A percentile compares a stretch with the other conserved stretches of the same genome.
phyloP scores from a whole-genome alignment of 768 basidiomycete species.

The Boletus rex-veris region DNA sequence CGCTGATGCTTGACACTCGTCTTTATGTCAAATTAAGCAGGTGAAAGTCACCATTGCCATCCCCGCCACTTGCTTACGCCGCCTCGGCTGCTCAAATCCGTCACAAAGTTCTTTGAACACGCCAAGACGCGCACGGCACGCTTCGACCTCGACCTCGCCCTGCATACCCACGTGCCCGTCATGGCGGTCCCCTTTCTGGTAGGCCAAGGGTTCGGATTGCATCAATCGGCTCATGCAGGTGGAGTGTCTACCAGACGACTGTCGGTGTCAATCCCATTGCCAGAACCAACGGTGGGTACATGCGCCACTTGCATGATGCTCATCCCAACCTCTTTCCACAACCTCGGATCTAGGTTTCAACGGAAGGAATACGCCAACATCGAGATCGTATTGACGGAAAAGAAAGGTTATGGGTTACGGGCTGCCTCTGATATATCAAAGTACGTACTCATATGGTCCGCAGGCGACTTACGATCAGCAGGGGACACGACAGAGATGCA shows the following conservation, averaged over 20 bases:
- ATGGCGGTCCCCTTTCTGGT: neutral
- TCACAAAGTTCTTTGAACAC: no score
- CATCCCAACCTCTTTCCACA: slow-evolving; percentile 34
- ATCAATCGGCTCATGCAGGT: slow-evolving; percentile 97
- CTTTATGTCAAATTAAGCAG: no score
- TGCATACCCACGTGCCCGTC: no score
- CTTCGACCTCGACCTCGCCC: no score
- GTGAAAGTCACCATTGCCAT: no score
- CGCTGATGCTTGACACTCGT: no score
- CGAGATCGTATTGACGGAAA: slow-evolving; percentile 88
- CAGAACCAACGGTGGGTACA: slow-evolving; percentile 82
- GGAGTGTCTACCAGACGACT: slow-evolving; percentile 89
- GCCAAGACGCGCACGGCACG: no score
- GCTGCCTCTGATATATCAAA: slow-evolving; percentile 63
- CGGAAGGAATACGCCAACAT: slow-evolving; percentile 79
- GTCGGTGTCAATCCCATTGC: slow-evolving; percentile 76
- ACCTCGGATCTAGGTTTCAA: slow-evolving; percentile 66
- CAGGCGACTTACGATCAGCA: slow-evolving; percentile 4
- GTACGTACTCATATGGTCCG: slow-evolving; percentile 33
- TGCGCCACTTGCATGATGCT: neutral
- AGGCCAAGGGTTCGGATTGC: slow-evolving; percentile 56
- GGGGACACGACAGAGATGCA: slow-evolving; percentile 52
- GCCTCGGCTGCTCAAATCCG: no score
- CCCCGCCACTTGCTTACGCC: no score
- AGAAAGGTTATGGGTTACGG: slow-evolving; percentile 86